phyloP scores from a whole-genome alignment of 2,329 filamentous ascomycete genomes.

The Microdochium nivale region DNA sequence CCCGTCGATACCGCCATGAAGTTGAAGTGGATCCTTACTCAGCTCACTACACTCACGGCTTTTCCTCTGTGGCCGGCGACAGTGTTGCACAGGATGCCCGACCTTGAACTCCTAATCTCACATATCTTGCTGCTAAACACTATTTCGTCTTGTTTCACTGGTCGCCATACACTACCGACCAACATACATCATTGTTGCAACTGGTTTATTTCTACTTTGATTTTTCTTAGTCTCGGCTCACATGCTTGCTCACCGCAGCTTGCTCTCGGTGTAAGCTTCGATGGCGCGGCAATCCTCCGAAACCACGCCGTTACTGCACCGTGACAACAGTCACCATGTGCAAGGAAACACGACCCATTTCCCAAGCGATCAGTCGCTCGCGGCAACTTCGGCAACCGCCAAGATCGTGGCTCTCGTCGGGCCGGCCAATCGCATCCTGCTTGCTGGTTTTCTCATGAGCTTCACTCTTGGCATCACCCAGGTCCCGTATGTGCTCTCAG shows the following conservation, averaged over 20 bases:
- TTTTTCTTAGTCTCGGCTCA: too few species aligned
- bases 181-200: too few species aligned
- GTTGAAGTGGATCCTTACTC: too few species aligned
- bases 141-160: too few species aligned
- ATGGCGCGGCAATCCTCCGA: conserved; percentile 6
- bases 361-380: conserved; percentile 4
- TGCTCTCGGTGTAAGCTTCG: too few species aligned
- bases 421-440: conserved; percentile 18
- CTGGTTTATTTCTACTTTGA: too few species aligned
- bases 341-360: conserved; percentile 2
- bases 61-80: background rate
- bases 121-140: too few species aligned
- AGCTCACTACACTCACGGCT: background rate
- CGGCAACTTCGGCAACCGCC: conserved; percentile 3
- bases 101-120: too few species aligned
- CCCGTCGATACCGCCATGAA: too few species aligned
- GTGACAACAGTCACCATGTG: conserved; percentile 1
- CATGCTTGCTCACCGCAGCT: too few species aligned
- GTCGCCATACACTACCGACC: too few species aligned
- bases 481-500: conserved; percentile 14
- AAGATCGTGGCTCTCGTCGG: conserved; percentile 10
- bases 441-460: conserved; percentile 20
- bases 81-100: too few species aligned
- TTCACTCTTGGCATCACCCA: conserved; percentile 22
- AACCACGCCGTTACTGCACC: conserved; percentile 6